These are phyloP conservation scores for Fomitiporia mediterranea DNA, from an alignment of 1,284 basidiomycete genomes.

Conservation along the genomic window DNA sequence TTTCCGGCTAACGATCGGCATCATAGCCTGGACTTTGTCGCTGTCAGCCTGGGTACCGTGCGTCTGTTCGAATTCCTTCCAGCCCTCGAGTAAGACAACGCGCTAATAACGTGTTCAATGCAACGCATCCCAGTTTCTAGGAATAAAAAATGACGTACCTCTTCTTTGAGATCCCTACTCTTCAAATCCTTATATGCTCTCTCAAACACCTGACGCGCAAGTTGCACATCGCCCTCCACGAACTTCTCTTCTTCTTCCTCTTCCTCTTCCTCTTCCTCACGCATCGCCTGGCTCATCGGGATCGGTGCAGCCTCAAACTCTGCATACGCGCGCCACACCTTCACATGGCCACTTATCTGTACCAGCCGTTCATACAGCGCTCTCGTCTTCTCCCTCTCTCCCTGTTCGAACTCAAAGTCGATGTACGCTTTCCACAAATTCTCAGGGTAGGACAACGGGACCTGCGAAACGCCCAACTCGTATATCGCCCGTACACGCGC, in stretches of 20 bases:
- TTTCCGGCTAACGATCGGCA: conserved; percentile 87
- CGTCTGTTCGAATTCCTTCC: conserved; percentile 87
- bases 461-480: conserved; percentile 90
- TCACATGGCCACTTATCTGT: conserved; percentile 87
- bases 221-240: conserved; percentile 61
- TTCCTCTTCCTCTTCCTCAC: conserved; percentile 74
- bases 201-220: conserved; percentile 78
- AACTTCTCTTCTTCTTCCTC: conserved; percentile 63
- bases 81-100: conserved; percentile 84
- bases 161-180: conserved; percentile 76
- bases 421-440: conserved; percentile 98
- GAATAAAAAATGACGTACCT: conserved; percentile 33
- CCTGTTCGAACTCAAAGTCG: conserved; percentile 94
- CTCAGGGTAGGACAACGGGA: conserved; percentile 96
- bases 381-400: conserved; percentile 82
- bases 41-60: conserved; percentile 69
- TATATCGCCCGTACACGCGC: conserved; percentile 92
- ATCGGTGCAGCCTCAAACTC: conserved; percentile 71
- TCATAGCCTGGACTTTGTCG: conserved; percentile 79
- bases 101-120: conserved; percentile 45
- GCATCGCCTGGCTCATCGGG: conserved; percentile 55
- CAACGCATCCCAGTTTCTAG: conserved; percentile 2
- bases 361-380: conserved; percentile 90
- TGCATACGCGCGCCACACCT: conserved; percentile 84
- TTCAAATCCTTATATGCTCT: conserved; percentile 86